These are phyloP conservation scores for Endogone sp. DNA, from an alignment of 192 early-diverging fungal species.

Conservation along the genomic window DNA sequence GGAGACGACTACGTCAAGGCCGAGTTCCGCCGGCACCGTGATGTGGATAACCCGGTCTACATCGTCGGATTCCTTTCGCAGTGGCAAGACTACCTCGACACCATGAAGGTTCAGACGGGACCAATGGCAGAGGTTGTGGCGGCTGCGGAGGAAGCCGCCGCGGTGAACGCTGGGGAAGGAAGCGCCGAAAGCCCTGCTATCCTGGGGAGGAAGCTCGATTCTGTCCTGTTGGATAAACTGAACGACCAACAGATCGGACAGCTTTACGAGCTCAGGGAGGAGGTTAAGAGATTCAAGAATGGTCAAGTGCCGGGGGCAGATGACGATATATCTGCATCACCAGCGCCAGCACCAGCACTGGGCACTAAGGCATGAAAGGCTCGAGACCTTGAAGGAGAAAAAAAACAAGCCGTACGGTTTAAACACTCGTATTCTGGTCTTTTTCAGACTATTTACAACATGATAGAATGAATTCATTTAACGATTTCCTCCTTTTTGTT, in stretches of 20 bases:
- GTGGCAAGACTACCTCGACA: conserved; percentile 41
- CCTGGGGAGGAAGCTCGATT: conserved; percentile 39
- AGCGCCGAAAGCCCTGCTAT: conserved; percentile 11
- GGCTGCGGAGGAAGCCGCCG: not conserved
- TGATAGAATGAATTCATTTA: no score
- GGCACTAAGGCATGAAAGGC: no score
- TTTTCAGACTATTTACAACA: no score
- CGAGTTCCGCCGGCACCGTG: conserved; percentile 52
- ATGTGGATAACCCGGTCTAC: conserved; percentile 49
- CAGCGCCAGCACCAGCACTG: no score
- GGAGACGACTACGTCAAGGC: conserved; percentile 60
- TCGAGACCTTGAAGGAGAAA: no score
- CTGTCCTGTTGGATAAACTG: conserved; percentile 42
- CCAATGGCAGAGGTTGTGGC: conserved; percentile 12
- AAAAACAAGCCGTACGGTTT: no score
- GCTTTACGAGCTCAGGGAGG: conserved; percentile 45
- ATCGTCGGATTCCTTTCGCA: conserved; percentile 54
- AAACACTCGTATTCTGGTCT: no score
- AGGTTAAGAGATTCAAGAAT: conserved; percentile 27
- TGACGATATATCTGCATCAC: no score
- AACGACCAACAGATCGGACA: conserved; percentile 56
- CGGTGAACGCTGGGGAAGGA: conserved; percentile 22
- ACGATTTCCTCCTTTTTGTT: no score
- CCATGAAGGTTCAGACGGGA: conserved; percentile 15
- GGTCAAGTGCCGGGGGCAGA: not conserved